Conservation (phyloP, 179 eudicot species). For the Dionaea muscipula region DNA sequence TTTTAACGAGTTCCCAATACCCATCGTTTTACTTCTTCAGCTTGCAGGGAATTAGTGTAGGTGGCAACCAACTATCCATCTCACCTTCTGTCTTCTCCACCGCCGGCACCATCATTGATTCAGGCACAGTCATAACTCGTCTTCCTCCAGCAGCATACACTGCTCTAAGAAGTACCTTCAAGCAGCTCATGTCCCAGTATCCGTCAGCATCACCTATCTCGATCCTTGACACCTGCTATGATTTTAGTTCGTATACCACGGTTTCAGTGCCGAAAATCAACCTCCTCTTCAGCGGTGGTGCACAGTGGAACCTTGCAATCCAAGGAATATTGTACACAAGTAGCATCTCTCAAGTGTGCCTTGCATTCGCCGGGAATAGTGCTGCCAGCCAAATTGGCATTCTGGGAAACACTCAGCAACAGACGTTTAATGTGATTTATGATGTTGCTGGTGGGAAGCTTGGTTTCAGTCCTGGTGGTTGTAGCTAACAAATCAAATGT, state of each 20-base stretch:
- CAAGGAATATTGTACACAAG: conserved; percentile 30
- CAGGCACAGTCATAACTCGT: conserved; percentile 61
- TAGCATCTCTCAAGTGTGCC: conserved; percentile 32
- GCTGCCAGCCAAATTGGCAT: conserved; percentile 29
- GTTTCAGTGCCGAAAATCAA: conserved; percentile 35
- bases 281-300: conserved; percentile 32
- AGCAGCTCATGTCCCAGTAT: conserved; percentile 36
- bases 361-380: conserved; percentile 59
- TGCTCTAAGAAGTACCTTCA: conserved; percentile 30
- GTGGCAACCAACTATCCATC: conserved; percentile 32
- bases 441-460: conserved; percentile 58
- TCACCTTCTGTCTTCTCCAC: conserved; percentile 32
- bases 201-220: conserved; percentile 33
- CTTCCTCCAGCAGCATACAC: conserved; percentile 49
- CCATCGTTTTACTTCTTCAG: conserved; percentile 48
- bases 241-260: conserved; percentile 27
- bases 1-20: conserved; percentile 19
- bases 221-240: conserved; percentile 64
- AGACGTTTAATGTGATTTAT: conserved; percentile 50
- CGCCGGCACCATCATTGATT: conserved; percentile 47
- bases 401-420: conserved; percentile 60
- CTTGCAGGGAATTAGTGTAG: conserved; percentile 37
- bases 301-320: conserved; percentile 18
- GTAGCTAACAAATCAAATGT: conserved; percentile 13
- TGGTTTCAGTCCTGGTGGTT: conserved; percentile 57